Conservation (phyloP, 2,329 filamentous ascomycete genomes). For the Pyricularia grisea region DNA sequence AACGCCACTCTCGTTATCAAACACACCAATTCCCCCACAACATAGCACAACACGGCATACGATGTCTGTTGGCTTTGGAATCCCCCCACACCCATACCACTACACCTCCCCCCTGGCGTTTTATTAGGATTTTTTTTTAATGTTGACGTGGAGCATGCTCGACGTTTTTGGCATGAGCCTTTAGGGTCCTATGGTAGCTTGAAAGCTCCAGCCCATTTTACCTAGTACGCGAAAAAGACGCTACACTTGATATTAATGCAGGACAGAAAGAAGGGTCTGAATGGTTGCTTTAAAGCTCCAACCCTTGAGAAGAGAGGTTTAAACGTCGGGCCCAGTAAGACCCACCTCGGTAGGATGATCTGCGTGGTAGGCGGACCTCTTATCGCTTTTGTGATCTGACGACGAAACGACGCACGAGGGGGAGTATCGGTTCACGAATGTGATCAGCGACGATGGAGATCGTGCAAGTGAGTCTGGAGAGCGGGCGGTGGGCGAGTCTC, state of each 20-base stretch:
- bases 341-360: background rate
- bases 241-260: conserved; percentile 12
- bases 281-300: conserved; percentile 41
- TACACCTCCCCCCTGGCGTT: conserved; percentile 8
- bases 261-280: conserved; percentile 29
- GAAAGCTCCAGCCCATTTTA: conserved; percentile 52
- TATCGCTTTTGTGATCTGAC: background rate
- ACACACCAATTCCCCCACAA: background rate
- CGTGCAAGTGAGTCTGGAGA: background rate
- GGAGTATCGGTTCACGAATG: background rate
- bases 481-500: background rate
- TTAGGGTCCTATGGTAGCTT: conserved; percentile 51
- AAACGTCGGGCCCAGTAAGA: background rate
- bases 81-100: conserved; percentile 1
- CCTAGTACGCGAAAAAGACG: conserved; percentile 11
- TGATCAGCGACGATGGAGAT: background rate
- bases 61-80: background rate
- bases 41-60: background rate
- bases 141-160: conserved; percentile 9
- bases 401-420: background rate
- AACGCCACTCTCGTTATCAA: conserved; percentile 1
- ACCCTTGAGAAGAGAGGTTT: conserved; percentile 20
- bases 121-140: conserved; percentile 12
- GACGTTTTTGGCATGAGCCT: conserved; percentile 10
- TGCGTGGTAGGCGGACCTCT: background rate